Evolutionary conservation across 108 stramenopile species (phyloP), one percentile per base, ranked within the genome.

Genomic region (Cyclostephanos tholiformis): DNA sequence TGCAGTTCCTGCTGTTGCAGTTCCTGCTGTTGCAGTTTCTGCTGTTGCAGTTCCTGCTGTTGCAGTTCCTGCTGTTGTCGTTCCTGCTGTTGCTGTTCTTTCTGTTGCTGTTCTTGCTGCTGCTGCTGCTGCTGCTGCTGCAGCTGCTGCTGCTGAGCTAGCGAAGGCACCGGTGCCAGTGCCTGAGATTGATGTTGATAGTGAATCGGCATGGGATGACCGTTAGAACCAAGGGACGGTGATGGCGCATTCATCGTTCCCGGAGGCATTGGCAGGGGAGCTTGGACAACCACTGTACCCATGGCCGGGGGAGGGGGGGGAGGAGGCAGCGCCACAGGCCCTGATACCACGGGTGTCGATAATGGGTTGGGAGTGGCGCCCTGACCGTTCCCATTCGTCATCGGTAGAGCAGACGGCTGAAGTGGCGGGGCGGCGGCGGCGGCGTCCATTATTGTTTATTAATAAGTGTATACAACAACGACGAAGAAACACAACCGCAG

Each of bases 21-120:
- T 19, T 63, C 66, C 43, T 71, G 77, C 64, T 55, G 63, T 57
- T 80, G 84, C 13, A 66, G 84, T 52, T 74, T 78, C 17, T 67
- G 79, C 76, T 79, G 82, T 55, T 69, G 70, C 19, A 69, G 89
- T 57, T 62, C 86, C 58, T 73, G 83, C 17, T 66, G 77, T 64
- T 70, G 79, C 71, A 81, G 86, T 62, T 77, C 69, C 35, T 61
- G 80, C 59, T 85, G 67, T 50, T 63, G 74, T 16, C 77, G 44
- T 25, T 35, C 22, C 44, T 56, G 71, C 51, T 26, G 79, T 9
- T 1, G 17, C 17, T 75, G 74, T n/a, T n/a, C n/a, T n/a, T n/a
- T n/a, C n/a, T n/a, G n/a, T n/a, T n/a, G n/a, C n/a, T n/a, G n/a
- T n/a, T n/a, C n/a, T n/a, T n/a, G n/a, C n/a, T n/a, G n/a, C n/a